Conservation (phyloP, 1,284 basidiomycete species). For the Mycena sp. region DNA sequence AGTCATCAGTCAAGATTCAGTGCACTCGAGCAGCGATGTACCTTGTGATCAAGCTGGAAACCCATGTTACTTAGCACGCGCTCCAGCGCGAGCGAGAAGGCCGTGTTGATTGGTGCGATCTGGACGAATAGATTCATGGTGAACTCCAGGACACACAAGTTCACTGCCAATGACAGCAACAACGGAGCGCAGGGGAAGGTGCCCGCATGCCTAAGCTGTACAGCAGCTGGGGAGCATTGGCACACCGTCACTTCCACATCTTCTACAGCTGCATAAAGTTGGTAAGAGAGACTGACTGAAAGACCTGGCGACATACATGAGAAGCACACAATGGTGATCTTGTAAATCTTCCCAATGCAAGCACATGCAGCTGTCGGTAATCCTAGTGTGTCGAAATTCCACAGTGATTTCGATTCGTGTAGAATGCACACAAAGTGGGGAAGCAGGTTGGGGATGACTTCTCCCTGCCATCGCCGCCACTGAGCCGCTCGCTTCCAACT, state of each 20-base stretch:
- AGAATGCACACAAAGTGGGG: not conserved
- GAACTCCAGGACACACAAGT: slow-evolving; percentile 11
- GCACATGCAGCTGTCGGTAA: not conserved
- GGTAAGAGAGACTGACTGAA: not conserved
- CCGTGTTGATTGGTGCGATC: slow-evolving; percentile 3
- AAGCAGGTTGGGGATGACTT: not conserved
- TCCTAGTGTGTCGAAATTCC: not conserved
- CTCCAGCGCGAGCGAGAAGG: not conserved
- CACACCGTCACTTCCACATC: not conserved
- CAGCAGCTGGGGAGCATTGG: not conserved
- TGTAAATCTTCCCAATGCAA: not conserved
- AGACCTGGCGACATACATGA: not conserved
- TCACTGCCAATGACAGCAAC: slow-evolving; percentile 1
- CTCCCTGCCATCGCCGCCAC: not conserved
- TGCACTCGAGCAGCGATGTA: not conserved
- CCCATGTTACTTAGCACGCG: not conserved
- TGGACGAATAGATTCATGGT: not conserved
- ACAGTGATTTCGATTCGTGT: not conserved
- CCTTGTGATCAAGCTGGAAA: not conserved
- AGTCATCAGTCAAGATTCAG: not conserved
- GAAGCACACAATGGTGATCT: not conserved
- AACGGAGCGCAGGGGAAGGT: slow-evolving; percentile 8
- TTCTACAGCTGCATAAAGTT: not conserved
- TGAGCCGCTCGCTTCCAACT: not conserved
- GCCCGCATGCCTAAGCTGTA: slow-evolving; percentile 1